Percentiles rank a stretch among this genome's conserved stretches.
These are phyloP conservation scores for Lycium barbarum DNA, from an alignment of 257 asterid genomes.

Conservation along the genomic window DNA sequence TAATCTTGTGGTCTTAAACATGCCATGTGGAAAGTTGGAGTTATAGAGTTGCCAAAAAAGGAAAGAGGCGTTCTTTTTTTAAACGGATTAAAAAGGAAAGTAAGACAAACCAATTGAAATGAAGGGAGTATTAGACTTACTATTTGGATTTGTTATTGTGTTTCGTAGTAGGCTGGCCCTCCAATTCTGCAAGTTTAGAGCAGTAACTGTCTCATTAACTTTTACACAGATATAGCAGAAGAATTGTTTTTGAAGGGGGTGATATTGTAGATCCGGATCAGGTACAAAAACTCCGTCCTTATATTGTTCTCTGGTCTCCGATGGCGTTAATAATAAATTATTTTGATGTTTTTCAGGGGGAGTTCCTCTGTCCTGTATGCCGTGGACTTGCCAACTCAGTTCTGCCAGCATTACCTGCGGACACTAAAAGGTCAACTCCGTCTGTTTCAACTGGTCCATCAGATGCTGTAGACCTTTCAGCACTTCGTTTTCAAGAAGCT, in stretches of 20 bases:
- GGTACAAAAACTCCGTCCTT: constrained; percentile 48
- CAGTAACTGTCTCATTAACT: constrained; percentile 20
- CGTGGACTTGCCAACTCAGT: constrained; percentile 93
- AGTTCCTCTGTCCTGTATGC: constrained; percentile 98
- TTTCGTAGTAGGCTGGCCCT: neutral
- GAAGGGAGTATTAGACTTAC: too few species aligned
- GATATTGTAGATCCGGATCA: constrained; percentile 95
- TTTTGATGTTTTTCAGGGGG: constrained; percentile 68
- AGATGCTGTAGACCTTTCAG: constrained; percentile 43
- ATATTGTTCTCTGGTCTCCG: too few species aligned
- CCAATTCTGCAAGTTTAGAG: neutral
- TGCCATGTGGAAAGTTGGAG: too few species aligned
- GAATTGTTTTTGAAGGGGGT: constrained; percentile 95
- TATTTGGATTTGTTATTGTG: neutral
- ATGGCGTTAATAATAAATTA: neutral
- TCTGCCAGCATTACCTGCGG: constrained; percentile 69
- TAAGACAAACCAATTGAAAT: too few species aligned
- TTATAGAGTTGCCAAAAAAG: too few species aligned
- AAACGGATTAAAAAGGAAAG: too few species aligned
- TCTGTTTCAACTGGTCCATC: constrained; percentile 39
- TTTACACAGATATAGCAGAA: constrained; percentile 66
- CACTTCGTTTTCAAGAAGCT: constrained; percentile 62
- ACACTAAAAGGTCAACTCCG: constrained; percentile 44
- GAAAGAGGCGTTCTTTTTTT: too few species aligned
- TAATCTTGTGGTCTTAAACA: too few species aligned